phyloP scores from a whole-genome alignment of 768 basidiomycete species.

The Leccinum uliginosum region DNA sequence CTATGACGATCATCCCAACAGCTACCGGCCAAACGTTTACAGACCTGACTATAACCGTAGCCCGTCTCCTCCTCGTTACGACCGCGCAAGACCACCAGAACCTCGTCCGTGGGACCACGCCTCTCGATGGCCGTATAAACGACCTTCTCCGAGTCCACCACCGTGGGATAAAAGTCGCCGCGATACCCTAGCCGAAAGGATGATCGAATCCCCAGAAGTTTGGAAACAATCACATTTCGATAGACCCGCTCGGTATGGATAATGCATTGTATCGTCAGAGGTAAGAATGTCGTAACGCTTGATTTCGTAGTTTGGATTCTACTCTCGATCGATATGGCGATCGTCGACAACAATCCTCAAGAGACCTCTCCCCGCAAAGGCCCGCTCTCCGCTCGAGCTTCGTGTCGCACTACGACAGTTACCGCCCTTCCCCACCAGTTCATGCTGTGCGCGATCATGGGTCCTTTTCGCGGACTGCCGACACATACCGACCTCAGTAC shows the following conservation, averaged over 20 bases:
- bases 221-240: slow-evolving; percentile 63
- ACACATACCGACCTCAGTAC: slow-evolving; percentile 53
- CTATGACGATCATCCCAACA: slow-evolving; percentile 40
- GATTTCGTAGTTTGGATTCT: slow-evolving; percentile 23
- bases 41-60: slow-evolving; percentile 40
- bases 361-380: slow-evolving; percentile 37
- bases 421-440: slow-evolving; percentile 39
- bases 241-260: slow-evolving; percentile 37
- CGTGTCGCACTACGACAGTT: slow-evolving; percentile 41
- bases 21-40: slow-evolving; percentile 40
- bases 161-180: slow-evolving; percentile 31
- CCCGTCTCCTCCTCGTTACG: slow-evolving; percentile 52
- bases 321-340: slow-evolving; percentile 34
- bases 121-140: slow-evolving; percentile 42
- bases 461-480: slow-evolving; percentile 33
- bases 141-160: slow-evolving; percentile 34
- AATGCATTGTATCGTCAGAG: slow-evolving; percentile 32
- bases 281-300: slow-evolving; percentile 19
- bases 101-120: slow-evolving; percentile 45
- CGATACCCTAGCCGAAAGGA: slow-evolving; percentile 44
- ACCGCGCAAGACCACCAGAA: slow-evolving; percentile 37
- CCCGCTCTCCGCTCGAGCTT: slow-evolving; percentile 31
- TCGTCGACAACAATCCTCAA: slow-evolving; percentile 30
- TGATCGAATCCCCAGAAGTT: slow-evolving; percentile 69
- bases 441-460: slow-evolving; percentile 38